phyloP scores from a whole-genome alignment of 1,284 basidiomycete species.

The Trichosporon asahii region DNA sequence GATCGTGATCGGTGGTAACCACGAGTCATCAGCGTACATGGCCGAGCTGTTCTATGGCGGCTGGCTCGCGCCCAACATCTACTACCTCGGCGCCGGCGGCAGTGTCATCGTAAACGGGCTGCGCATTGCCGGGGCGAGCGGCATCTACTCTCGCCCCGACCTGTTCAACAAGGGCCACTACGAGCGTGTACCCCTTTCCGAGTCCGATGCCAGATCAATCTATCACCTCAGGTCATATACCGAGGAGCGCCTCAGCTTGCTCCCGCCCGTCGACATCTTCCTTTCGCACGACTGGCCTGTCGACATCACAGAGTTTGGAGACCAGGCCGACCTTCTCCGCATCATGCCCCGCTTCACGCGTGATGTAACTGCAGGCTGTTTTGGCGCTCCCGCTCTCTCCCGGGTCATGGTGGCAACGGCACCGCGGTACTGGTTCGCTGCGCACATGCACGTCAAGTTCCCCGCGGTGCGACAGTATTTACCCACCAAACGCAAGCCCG shows the following conservation, averaged over 20 bases:
- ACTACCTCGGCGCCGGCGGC: conserved; percentile 88
- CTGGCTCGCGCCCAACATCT: conserved; percentile 95
- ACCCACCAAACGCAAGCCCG: not conserved
- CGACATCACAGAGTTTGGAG: conserved; percentile 75
- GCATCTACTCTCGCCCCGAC: conserved; percentile 82
- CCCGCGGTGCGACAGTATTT: not conserved
- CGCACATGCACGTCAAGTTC: conserved; percentile 82
- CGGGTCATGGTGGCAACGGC: conserved; percentile 68
- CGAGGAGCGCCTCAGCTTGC: not conserved
- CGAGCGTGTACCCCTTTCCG: conserved; percentile 60
- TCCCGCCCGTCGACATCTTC: conserved; percentile 58
- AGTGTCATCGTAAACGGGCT: conserved; percentile 82
- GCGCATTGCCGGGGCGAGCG: conserved; percentile 81
- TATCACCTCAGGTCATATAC: conserved; percentile 64
- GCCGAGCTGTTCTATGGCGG: conserved; percentile 96
- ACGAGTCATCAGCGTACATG: conserved; percentile 94
- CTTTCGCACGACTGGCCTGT: conserved; percentile 96
- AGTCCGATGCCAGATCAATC: conserved; percentile 69
- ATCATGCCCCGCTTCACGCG: conserved; percentile 76
- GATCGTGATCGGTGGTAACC: conserved; percentile 95
- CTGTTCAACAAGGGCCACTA: conserved; percentile 58
- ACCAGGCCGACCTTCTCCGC: conserved; percentile 63
- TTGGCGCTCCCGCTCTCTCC: conserved; percentile 88
- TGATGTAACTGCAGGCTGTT: conserved; percentile 63
- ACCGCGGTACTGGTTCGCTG: conserved; percentile 89